These are phyloP conservation scores for Tetrapyrgos nigripes DNA, from an alignment of 1,284 basidiomycete species.

Conservation along the genomic window DNA sequence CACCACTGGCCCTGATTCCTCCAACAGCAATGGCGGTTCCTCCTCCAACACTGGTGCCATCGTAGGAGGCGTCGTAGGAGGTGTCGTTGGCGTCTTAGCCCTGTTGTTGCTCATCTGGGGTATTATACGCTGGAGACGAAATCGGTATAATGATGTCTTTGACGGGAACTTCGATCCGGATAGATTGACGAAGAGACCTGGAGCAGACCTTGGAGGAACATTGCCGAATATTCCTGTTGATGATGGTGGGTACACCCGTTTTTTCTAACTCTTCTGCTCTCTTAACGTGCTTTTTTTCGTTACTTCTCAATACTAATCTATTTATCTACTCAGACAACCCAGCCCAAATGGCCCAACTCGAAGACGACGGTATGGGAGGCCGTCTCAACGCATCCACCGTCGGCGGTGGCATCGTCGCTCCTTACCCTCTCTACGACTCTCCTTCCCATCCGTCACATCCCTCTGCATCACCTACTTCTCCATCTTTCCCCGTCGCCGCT, in stretches of 20 bases:
- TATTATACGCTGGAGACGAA: conserved; percentile 1
- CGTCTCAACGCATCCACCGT: conserved; percentile 36
- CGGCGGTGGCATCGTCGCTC: conserved; percentile 44
- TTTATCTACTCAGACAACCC: conserved; percentile 4
- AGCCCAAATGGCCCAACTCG: conserved; percentile 29
- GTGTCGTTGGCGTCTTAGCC: conserved; percentile 17
- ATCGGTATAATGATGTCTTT: conserved; percentile 10
- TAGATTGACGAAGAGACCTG: conserved; percentile 5
- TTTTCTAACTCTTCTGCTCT: too few species aligned
- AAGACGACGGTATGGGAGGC: conserved; percentile 47
- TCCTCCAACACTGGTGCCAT: conserved; percentile 35
- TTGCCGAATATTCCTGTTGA: conserved; percentile 3
- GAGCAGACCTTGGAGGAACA: not conserved
- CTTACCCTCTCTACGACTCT: conserved; percentile 27
- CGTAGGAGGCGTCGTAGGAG: conserved; percentile 43
- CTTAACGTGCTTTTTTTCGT: not conserved
- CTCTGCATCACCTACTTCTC: not conserved
- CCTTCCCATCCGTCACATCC: too few species aligned
- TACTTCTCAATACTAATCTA: not conserved
- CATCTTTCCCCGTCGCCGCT: not conserved
- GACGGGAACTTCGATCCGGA: conserved; percentile 23
- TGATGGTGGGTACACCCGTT: not conserved
- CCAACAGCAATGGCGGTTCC: not conserved
- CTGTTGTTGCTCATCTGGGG: conserved; percentile 2
- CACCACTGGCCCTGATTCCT: not conserved